A percentile compares a stretch with the other conserved stretches of the same genome.
Conservation (phyloP, 306 rosid genomes). For the Cucumis melo region DNA sequence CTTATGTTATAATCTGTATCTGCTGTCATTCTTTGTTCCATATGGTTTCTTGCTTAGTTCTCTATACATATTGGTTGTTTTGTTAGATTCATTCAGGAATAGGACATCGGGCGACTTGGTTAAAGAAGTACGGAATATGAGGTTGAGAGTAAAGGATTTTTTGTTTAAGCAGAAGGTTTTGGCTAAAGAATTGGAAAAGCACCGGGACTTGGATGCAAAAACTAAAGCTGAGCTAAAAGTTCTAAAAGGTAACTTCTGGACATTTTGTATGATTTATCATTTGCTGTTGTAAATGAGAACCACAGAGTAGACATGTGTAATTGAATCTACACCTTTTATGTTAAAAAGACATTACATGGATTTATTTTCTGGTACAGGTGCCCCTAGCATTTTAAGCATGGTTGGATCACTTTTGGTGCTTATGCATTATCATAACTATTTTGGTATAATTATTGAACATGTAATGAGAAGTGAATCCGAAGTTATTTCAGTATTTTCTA, state of each 20-base stretch:
- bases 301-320: not conserved
- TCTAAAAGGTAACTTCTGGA: constrained; percentile 37
- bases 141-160: constrained; percentile 40
- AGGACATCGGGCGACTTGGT: constrained; percentile 25
- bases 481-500: not conserved
- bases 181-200: constrained; percentile 46
- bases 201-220: constrained; percentile 48
- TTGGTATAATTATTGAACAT: not conserved
- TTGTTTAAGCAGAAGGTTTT: constrained; percentile 51
- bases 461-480: not conserved
- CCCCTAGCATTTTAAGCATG: not conserved
- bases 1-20: not conserved
- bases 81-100: constrained; percentile 46
- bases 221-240: constrained; percentile 43
- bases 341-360: not conserved
- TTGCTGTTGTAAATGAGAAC: not conserved
- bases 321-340: not conserved
- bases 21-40: constrained; percentile 2
- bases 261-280: not conserved
- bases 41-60: constrained; percentile 9
- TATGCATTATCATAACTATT: not conserved
- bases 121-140: constrained; percentile 43
- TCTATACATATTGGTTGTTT: constrained; percentile 27
- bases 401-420: not conserved
- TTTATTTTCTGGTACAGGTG: not conserved